A percentile compares a stretch with the other conserved stretches of the same genome.
Evolutionary conservation across 257 asterid genomes (phyloP).

Genomic region (Fraxinus americana): DNA sequence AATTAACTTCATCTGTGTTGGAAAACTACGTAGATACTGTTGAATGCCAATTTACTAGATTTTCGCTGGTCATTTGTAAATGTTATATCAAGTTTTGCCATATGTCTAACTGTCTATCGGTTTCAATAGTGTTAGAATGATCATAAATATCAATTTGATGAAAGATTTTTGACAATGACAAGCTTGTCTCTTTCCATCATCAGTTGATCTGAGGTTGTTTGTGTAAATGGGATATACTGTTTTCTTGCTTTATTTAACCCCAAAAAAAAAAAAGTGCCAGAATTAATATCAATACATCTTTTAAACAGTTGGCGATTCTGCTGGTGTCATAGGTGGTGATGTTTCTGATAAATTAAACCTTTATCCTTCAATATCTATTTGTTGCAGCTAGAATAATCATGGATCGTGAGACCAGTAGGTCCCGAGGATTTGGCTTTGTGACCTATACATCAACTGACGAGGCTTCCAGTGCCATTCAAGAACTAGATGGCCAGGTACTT

Average conservation of each 20-base stretch:
- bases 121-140: background rate
- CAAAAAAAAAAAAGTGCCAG: background rate
- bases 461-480: constrained; percentile 81
- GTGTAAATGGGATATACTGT: background rate
- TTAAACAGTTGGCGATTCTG: background rate
- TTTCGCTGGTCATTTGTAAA: background rate
- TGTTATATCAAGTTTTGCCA: background rate
- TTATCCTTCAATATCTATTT: background rate
- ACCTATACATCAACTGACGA: constrained; percentile 67
- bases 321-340: background rate
- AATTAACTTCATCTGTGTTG: background rate
- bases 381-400: constrained; percentile 69
- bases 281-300: background rate
- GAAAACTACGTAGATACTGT: background rate
- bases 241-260: background rate
- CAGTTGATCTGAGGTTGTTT: background rate
- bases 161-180: background rate
- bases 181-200: background rate
- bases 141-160: background rate
- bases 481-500: constrained; percentile 77
- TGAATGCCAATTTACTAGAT: background rate
- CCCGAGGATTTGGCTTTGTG: constrained; percentile 90
- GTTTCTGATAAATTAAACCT: background rate
- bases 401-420: constrained; percentile 86
- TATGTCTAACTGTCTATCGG: background rate